phyloP scores from a whole-genome alignment of 2,329 filamentous ascomycete species.

The Leptographium lundbergii region DNA sequence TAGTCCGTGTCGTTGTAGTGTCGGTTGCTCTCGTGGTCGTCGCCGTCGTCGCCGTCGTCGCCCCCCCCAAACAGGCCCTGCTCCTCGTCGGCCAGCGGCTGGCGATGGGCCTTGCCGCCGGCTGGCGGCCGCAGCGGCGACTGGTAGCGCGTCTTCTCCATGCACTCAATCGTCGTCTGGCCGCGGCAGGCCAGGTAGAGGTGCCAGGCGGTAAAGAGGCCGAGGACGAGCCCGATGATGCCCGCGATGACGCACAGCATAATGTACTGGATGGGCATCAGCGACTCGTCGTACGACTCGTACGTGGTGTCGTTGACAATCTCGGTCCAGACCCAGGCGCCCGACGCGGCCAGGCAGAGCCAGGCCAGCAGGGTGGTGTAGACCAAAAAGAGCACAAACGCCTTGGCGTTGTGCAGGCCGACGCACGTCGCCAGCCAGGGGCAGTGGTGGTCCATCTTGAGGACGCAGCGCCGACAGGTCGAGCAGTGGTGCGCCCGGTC shows the following conservation, averaged over 20 bases:
- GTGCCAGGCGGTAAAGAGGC: constrained; percentile 87
- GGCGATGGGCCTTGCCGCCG: constrained; percentile 28
- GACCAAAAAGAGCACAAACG: constrained; percentile 82
- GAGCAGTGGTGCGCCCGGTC: constrained; percentile 96
- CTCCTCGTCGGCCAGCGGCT: constrained; percentile 57
- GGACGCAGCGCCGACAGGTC: constrained; percentile 81
- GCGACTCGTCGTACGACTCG: constrained; percentile 55
- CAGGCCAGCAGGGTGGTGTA: constrained; percentile 83
- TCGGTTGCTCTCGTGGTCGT: background rate
- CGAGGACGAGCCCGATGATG: constrained; percentile 81
- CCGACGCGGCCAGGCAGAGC: constrained; percentile 64
- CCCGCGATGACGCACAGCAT: constrained; percentile 76
- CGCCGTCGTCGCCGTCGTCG: constrained; percentile 4
- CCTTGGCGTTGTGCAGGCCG: constrained; percentile 87
- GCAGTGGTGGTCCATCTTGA: constrained; percentile 99
- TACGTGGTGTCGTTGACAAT: constrained; percentile 46
- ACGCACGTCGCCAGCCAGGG: constrained; percentile 96
- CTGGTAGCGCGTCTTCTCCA: constrained; percentile 92
- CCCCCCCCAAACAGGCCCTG: background rate
- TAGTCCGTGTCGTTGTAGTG: background rate
- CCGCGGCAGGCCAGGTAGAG: constrained; percentile 65
- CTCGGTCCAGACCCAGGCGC: constrained; percentile 75
- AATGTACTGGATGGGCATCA: constrained; percentile 84
- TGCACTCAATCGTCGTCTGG: constrained; percentile 88
- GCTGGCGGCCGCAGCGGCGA: constrained; percentile 51